Percentiles rank a stretch among this genome's conserved stretches.
phyloP scores from a whole-genome alignment of 352 stramenopile genomes.

The Phytophthora syringae region DNA sequence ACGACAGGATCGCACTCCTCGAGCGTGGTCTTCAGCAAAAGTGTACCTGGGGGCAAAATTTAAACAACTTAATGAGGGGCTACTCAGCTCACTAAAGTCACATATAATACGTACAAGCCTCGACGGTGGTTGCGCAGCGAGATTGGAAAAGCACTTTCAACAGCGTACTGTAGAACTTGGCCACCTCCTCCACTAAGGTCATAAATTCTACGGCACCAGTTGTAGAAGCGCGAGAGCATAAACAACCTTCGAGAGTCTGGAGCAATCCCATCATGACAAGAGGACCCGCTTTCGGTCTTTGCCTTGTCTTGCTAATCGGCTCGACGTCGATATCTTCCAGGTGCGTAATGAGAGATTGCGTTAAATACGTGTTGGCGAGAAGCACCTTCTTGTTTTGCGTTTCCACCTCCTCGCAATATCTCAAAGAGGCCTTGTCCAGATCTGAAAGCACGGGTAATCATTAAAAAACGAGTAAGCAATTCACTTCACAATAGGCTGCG shows the following conservation, averaged over 20 bases:
- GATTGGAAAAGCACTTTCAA: constrained; percentile 92
- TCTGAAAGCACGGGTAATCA: constrained; percentile 34
- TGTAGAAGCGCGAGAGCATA: constrained; percentile 91
- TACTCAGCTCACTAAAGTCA: too few relatives aligned
- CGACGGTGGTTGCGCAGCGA: constrained; percentile 84
- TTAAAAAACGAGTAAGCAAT: constrained; percentile 6
- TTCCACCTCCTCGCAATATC: constrained; percentile 75
- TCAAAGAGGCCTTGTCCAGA: constrained; percentile 56
- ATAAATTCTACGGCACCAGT: constrained; percentile 79
- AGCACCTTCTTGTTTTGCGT: constrained; percentile 77
- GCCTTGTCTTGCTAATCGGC: constrained; percentile 23
- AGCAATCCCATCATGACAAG: constrained; percentile 93
- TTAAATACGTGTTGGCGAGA: constrained; percentile 75
- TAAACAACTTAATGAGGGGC: constrained; percentile 2
- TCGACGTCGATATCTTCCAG: constrained; percentile 68
- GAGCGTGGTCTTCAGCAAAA: constrained; percentile 93
- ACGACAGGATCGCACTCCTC: constrained; percentile 87
- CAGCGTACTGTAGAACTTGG: constrained; percentile 81
- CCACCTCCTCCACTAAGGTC: constrained; percentile 61
- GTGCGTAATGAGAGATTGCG: constrained; percentile 66
- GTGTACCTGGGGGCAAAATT: constrained; percentile 56
- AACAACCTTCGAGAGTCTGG: constrained; percentile 89
- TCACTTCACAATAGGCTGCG: neutral
- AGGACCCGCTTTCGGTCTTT: constrained; percentile 41
- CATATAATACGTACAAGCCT: constrained; percentile 71